Base-by-base conservation (phyloP, 2,329 filamentous ascomycete species). In the Davidsoniella eucalypti region DNA sequence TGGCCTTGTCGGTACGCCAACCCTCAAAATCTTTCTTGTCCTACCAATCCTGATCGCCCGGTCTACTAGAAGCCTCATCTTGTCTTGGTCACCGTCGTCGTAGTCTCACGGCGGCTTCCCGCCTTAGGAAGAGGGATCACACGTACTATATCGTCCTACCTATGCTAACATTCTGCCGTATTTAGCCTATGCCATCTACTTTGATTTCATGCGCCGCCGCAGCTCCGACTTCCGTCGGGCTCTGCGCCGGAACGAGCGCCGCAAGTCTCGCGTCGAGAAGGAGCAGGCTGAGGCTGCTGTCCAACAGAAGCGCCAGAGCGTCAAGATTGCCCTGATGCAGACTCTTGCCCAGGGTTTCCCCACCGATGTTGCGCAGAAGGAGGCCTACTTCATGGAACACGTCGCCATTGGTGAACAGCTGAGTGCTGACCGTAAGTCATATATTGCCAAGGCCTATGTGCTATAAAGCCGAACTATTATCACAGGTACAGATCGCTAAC, bases 301-400 rank as follows among this genome's bases (percentile, higher is more conserved):
- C 55, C 72, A 75, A 58, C 71, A 73, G 64, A 82, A 85, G 69
- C 78, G 81, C 62, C 75, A 84, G 64, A 70, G 73, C 59, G 84
- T 98, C 68, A 82, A 82, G 67, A 66, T 67, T 52, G 79, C 77
- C 48, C 83, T 96, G 45, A 79, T 87, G 59, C 76, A 83, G 59
- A 87, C 88, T 58, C 85, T 87, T 69, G 83, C 84, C 52, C 87
- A 94, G 66, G 92, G 90, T 52, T 95, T 94, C 75, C 92, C 92
- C 45, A 73, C 75, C 41, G 86, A 87, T 60, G 79, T 90, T 36
- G 90, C 96, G 65, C 87, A 94, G 71, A 87, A 86, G 64, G 92
- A 98, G 72, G 77, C 80, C 54, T 98, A 86, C 72, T 98, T 98
- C 69, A 94, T 96, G 78, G 81, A 87, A 64, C 87, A 94, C 68